Evolutionary conservation across 116 monocot genomes (phyloP), one percentile per base, ranked within the genome.

Genomic region (Posidonia oceanica): DNA sequence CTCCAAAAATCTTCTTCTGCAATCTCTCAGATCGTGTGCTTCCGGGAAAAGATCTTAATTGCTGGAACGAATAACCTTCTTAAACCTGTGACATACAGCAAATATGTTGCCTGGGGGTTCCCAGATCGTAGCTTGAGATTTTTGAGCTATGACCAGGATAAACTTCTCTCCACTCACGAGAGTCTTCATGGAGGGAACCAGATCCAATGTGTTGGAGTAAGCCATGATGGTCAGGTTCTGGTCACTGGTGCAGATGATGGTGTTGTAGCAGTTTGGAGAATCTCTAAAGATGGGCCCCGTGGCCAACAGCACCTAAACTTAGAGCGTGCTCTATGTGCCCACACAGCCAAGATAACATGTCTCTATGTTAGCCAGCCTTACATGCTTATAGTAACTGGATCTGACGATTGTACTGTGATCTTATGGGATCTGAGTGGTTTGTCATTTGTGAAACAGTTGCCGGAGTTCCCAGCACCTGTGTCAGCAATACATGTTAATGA

Each of bases 91-190:
- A 86, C 81, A 39, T 86, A 90, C 59, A 90, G 70, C 66, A 91
- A 93, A 66, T 99, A 99, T 68, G 73, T 99, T 48, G 77, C 93
- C 2, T 99, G 99, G 99, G 93, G 99, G 3, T 99, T 99, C 65
- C 99, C 99, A 44, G 99, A 99, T 72, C 83, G 87, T 23, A 99
- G 93, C 73, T 44, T 99, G 62, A 80, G 99, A 66, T 81, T 99
- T 58, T 66, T 99, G 63, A 90, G 74, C 61, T 99, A 99, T 56
- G 99, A 99, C 67, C 99, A 99, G 42, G 99, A 90, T 51, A 80
- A 72, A 38, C 84, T 99, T 69, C 80, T 99, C 51, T 88, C 88
- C 1, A 93, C 88, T 21, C 94, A 99, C 42, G 99, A 99, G 67
- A 88, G 74, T 53, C 93, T 99, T 75, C 99, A 99, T 74, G 88